These are phyloP conservation scores for Themeda triandra DNA, from an alignment of 176 grass and related monocot species.

Conservation along the genomic window DNA sequence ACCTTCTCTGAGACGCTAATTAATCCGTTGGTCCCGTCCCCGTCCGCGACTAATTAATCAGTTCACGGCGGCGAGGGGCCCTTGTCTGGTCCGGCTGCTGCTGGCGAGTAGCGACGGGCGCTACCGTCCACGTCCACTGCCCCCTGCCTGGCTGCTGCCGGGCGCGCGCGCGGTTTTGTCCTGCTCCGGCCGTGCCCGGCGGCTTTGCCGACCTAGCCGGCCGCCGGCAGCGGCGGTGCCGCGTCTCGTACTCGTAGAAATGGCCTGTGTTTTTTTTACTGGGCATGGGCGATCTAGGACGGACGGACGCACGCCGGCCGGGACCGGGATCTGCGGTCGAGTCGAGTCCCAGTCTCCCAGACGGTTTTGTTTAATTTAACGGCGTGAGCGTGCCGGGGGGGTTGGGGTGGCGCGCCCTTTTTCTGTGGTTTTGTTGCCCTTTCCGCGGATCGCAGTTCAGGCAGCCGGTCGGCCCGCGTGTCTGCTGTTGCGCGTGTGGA, in stretches of 20 bases:
- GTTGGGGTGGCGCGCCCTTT: background rate
- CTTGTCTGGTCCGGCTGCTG: background rate
- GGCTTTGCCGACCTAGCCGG: background rate
- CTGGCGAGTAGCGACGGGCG: background rate
- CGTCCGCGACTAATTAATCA: constrained; percentile 1
- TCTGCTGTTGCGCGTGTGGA: background rate
- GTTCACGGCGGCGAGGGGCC: background rate
- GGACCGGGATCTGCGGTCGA: too few species aligned
- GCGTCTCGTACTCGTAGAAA: too few species aligned
- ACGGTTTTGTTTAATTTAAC: too few species aligned
- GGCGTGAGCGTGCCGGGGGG: too few species aligned
- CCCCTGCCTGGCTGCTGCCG: too few species aligned
- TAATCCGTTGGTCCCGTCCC: background rate
- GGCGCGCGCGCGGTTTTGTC: constrained; percentile 11
- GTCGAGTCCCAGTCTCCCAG: too few species aligned
- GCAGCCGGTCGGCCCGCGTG: background rate
- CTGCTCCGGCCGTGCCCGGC: background rate
- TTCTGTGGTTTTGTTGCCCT: background rate
- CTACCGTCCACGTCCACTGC: background rate
- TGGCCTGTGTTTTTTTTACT: too few species aligned
- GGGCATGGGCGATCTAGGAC: background rate
- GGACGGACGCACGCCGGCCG: too few species aligned
- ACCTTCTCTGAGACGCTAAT: background rate
- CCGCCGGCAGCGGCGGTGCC: too few species aligned
- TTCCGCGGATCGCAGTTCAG: background rate